These are phyloP conservation scores for Clathrospora elynae DNA, from an alignment of 2,329 filamentous ascomycete species.

Conservation along the genomic window DNA sequence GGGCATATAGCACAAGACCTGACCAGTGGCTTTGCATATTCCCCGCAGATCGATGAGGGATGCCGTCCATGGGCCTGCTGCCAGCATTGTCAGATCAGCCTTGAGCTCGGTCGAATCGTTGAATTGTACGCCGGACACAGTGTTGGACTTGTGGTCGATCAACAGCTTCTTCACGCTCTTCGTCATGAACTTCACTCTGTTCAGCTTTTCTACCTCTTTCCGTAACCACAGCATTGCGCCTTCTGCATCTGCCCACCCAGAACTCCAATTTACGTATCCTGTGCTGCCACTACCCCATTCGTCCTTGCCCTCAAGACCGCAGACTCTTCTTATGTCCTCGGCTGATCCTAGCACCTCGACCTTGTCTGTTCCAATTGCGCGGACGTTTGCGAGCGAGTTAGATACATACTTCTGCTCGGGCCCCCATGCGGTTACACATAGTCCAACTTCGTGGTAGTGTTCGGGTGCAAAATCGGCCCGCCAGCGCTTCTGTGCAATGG, in stretches of 20 bases:
- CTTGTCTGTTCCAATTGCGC: conserved; percentile 44
- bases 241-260: conserved; percentile 82
- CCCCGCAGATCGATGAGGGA: conserved; percentile 77
- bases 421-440: conserved; percentile 66
- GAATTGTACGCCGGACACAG: conserved; percentile 65
- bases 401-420: conserved; percentile 51
- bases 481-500: conserved; percentile 72
- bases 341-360: conserved; percentile 48
- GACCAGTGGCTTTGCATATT: conserved; percentile 78
- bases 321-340: conserved; percentile 48
- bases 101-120: conserved; percentile 56
- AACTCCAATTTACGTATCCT: conserved; percentile 74
- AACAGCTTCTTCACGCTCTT: conserved; percentile 55
- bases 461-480: conserved; percentile 66
- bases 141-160: conserved; percentile 43
- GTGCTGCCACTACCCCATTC: conserved; percentile 57
- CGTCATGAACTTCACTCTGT: conserved; percentile 57
- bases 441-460: conserved; percentile 72
- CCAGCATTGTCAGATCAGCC: conserved; percentile 77
- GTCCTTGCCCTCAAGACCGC: conserved; percentile 51
- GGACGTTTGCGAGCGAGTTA: conserved; percentile 44
- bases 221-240: conserved; percentile 70
- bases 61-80: conserved; percentile 86
- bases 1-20: conserved; percentile 77
- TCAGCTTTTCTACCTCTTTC: conserved; percentile 58